Evolutionary conservation across 495 filamentous ascomycete genomes (phyloP), one percentile per base, ranked within the genome.

Genomic region (Penicillium paxilli): DNA sequence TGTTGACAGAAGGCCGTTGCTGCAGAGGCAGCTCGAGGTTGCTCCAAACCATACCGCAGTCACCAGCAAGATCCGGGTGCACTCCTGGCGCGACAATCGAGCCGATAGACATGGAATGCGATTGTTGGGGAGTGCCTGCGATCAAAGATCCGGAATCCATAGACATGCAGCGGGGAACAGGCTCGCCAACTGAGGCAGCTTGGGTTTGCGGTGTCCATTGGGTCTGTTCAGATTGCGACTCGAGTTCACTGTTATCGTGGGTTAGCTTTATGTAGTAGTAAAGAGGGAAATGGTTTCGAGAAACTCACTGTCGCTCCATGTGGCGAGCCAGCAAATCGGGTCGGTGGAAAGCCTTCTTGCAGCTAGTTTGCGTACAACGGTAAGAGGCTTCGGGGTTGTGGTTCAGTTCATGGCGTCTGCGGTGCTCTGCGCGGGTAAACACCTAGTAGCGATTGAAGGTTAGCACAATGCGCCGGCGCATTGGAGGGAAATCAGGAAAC

Each of bases 341-440:
- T 26, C 92, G 83, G 62, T 91, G 87, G 66, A 96, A 96, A 11
- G 84, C 80, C 66, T 86, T 90, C 16, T 84, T 85, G 70, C 92
- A 96, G 38, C 83, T 80, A 32, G 79, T 70, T 44, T 84, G 77
- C 7, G 81, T 78, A 68, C 91, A 95, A 23, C 79, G 78, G 59
- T 81, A 87, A 10, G 82, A 75, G 25, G 89, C 85, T 53, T 84
- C 77, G 17, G 81, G 81, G 62, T 86, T 85, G 73, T 96, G 91
- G 67, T 92, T 92, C 45, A 92, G 72, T 68, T 95, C 88, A 73
- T 96, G 91, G 44, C 91, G 90, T 69, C 91, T 91, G 48, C 28
- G 62, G 33, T 96, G 92, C 65, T 96, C 92, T 24, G 90, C 90
- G 64, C 92, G 80, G 17, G 91, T 94, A 64, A 91, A 91, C 46